Base-by-base conservation (phyloP, 1,139 yeast genomes). In the Scheffersomyces cryptocercus region DNA sequence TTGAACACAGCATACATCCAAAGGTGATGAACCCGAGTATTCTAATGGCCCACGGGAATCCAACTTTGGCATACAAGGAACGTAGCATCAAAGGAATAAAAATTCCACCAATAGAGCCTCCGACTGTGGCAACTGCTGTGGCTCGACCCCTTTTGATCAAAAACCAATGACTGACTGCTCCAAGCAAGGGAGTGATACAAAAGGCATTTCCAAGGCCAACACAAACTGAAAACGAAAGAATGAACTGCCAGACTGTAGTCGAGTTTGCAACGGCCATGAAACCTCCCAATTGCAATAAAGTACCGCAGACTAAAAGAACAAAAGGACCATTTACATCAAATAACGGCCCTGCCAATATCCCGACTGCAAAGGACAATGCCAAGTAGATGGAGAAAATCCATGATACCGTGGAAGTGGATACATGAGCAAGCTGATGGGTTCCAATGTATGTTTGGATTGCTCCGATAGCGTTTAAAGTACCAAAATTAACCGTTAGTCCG, bases 131-230 rank as follows among this genome's bases (percentile, higher is more conserved):
- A 24, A 67, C 44, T 0, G 72, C 73, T 28, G 64, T 62, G 14
- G 72, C 72, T 36, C 59, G 49, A 2, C 74, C 76, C 43, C 74
- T 50, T 42, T 62, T 65, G 16, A 50, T 44, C 16, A 59, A 54
- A 42, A 69, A 68, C 75, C 75, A 70, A 47, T 70, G 75, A 43
- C 70, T 65, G 9, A 70, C 52, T 1, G 66, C 73, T 1, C 75
- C 70, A 8, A 70, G 55, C 37, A 69, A 49, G 2, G 75, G 75
- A 9, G 70, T 61, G 42, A 70, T 65, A 26, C 67, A 64, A 28
- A 70, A 45, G 4, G 73, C 68, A 35, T 62, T 61, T 0, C 75
- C 75, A 10, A 65, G 31, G 0, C 70, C 75, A 9, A 67, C 62
- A 45, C 71, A 61, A 9, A 69, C 46, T 4, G 69, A 60, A 40